Evolutionary conservation across 108 stramenopile genomes (phyloP), one percentile per base, ranked within the genome.

Genomic region (Bacterosira constricta): DNA sequence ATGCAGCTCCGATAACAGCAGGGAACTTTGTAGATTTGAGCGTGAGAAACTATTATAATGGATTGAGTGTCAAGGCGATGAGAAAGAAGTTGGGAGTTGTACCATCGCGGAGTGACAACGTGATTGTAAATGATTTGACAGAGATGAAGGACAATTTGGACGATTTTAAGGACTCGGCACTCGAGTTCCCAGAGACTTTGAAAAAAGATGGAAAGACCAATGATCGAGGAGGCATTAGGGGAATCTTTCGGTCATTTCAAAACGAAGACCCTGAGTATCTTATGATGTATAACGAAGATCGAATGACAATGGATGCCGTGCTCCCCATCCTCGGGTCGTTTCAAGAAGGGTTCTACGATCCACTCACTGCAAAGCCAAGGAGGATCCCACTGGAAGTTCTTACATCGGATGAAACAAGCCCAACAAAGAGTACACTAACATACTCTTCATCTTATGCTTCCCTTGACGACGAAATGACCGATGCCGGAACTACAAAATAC

Each of bases 261-360:
- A 55, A 63, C 41, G 37, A 13, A 4, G 47, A 63, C 35, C 44
- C 78, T 36, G 60, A 62, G 26, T 46, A 31, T 20, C 62, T 66
- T 10, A 4, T 55, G 18, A n/a, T 53, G 12, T 61, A 41, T 64
- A 62, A 82, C 17, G 81, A 77, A 36, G 78, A 57, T 59, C 41
- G 71, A 36, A 73, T 78, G 76, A 79, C 70, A 23, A 82, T 82
- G 76, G 77, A 82, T 74, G 72, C 58, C 20, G 77, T 80, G 5
- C 56, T 90, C n/a, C 87, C 88, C 26, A 66, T 94, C 31, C 50
- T 90, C 30, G 93, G 93, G 26, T 88, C 88, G 4, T 94, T 82
- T 55, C 80, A 91, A 45, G 93, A 94, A 81, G 93, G 93, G 0
- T 93, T 93, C 62, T 93, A 93, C 55, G 88, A 88, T 67, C 92